phyloP scores from a whole-genome alignment of 78 protist genomes.

The Chrysochromulina parva region DNA sequence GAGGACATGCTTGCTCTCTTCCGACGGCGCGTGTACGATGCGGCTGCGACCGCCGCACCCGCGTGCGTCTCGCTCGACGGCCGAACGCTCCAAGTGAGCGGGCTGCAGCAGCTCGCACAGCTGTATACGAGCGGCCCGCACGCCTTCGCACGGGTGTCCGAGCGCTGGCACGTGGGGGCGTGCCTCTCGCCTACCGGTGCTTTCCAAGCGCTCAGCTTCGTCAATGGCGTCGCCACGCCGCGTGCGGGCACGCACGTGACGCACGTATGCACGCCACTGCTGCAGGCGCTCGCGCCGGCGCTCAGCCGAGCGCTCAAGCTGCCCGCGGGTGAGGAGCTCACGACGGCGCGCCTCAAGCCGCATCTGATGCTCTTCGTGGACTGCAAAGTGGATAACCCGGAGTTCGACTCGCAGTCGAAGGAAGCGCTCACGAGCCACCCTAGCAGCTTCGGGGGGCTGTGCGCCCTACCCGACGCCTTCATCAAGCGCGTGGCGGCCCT shows the following conservation, averaged over 20 bases:
- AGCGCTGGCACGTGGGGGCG: background rate
- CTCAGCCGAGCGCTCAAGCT: background rate
- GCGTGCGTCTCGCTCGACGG: constrained; percentile 21
- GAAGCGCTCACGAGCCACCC: background rate
- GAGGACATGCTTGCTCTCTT: constrained; percentile 43
- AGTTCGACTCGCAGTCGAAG: constrained; percentile 79
- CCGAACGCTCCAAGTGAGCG: background rate
- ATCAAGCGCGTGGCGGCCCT: background rate
- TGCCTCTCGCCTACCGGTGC: no score
- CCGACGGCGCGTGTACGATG: constrained; percentile 30
- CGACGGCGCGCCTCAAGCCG: constrained; percentile 33
- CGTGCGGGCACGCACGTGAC: constrained; percentile 94
- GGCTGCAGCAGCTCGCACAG: background rate
- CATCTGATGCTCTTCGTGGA: constrained; percentile 80
- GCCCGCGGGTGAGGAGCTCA: constrained; percentile 35
- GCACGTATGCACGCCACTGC: constrained; percentile 35
- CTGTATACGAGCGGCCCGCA: no score
- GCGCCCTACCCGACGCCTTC: background rate
- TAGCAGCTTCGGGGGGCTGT: background rate
- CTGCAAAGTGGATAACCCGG: constrained; percentile 90
- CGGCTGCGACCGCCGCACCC: constrained; percentile 16
- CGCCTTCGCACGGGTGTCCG: no score
- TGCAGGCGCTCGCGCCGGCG: background rate
- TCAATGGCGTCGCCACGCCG: constrained; percentile 92
- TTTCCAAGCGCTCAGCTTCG: constrained; percentile 75